These are phyloP conservation scores for Laburnicola sp. DNA, from an alignment of 2,329 filamentous ascomycete genomes.

Conservation along the genomic window DNA sequence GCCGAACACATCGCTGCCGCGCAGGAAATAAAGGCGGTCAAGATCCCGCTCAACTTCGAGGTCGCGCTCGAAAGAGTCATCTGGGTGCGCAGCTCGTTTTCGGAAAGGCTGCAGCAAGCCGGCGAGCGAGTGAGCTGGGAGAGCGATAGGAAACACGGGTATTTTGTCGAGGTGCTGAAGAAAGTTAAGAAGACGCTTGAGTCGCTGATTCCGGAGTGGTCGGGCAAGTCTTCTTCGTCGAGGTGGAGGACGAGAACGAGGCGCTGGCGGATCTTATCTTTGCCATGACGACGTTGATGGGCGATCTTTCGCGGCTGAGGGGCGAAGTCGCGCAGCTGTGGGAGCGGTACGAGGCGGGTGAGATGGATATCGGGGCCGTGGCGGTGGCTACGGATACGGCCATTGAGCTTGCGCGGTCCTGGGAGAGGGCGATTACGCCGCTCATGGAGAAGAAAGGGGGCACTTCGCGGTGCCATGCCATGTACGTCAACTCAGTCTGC, in stretches of 20 bases:
- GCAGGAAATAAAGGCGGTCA: neutral
- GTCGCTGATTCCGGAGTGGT: neutral
- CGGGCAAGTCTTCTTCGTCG: neutral
- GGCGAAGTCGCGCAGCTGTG: neutral
- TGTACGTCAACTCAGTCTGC: neutral
- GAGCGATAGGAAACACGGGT: neutral
- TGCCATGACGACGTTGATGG: neutral
- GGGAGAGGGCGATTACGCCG: neutral
- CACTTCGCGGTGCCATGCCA: neutral
- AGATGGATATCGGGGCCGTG: neutral
- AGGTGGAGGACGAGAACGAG: neutral
- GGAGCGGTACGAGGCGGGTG: neutral
- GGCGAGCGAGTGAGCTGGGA: neutral
- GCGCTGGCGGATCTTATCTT: neutral
- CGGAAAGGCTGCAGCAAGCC: neutral
- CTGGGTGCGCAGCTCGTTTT: slow-evolving; percentile 2
- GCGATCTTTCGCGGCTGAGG: neutral
- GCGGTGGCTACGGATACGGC: neutral
- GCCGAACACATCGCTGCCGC: slow-evolving; percentile 4
- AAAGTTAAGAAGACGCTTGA: neutral
- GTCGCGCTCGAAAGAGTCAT: slow-evolving; percentile 6
- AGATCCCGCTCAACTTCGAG: neutral
- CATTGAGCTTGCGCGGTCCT: neutral
- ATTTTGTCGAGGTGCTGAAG: neutral
- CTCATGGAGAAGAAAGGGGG: neutral